phyloP scores from a whole-genome alignment of 768 basidiomycete species.

The Leccinum rimulosum region DNA sequence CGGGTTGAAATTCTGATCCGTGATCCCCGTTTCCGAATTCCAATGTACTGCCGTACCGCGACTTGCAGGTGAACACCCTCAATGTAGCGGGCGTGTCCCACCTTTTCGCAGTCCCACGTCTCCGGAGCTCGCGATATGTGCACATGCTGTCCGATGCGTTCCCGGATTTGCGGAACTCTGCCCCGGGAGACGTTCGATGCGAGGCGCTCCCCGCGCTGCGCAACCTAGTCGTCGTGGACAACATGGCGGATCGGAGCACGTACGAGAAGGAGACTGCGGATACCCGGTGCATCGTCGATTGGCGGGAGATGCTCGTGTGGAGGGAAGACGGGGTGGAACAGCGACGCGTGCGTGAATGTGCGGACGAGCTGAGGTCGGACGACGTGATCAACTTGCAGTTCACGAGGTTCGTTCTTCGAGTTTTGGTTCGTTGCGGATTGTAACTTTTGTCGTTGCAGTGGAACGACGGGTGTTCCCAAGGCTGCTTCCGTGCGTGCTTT shows the following conservation, averaged over 20 bases:
- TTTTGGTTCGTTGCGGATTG: not conserved
- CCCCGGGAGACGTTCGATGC: conserved; percentile 56
- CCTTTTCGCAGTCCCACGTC: conserved; percentile 67
- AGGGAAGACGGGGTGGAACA: conserved; percentile 47
- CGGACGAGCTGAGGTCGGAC: not conserved
- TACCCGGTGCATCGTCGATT: conserved; percentile 58
- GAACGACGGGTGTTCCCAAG: conserved; percentile 79
- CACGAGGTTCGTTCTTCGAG: conserved; percentile 57
- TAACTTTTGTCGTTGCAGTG: conserved; percentile 40
- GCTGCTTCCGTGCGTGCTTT: conserved; percentile 66
- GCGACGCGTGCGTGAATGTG: conserved; percentile 41
- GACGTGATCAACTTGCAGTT: conserved; percentile 85
- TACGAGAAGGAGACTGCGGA: conserved; percentile 40
- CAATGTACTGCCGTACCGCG: not conserved
- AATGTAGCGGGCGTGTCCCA: conserved; percentile 65
- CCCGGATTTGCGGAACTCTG: conserved; percentile 49
- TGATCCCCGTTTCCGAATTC: not conserved
- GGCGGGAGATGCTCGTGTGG: conserved; percentile 74
- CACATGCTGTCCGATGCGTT: conserved; percentile 56
- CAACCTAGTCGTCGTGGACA: conserved; percentile 67
- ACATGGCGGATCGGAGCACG: conserved; percentile 40
- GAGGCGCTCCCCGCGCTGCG: conserved; percentile 58
- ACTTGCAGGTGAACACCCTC: conserved; percentile 54
- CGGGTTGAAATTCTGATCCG: not conserved
- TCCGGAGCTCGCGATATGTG: conserved; percentile 65